Base-by-base conservation (phyloP, 1,284 basidiomycete species). In the Cystobasidium sp. region DNA sequence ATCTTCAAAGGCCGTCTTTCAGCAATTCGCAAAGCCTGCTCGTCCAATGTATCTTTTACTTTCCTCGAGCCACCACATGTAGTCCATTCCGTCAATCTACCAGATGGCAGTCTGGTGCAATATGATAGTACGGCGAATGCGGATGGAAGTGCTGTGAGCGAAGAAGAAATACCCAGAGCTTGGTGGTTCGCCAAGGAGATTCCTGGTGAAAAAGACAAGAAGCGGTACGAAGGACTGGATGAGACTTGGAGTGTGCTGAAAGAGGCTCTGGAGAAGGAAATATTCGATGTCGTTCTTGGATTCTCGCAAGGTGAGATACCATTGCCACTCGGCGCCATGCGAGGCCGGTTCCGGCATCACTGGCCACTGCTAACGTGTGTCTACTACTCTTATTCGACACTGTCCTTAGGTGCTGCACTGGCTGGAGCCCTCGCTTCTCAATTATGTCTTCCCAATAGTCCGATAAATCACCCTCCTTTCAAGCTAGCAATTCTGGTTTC, bases 151-250 rank as follows among this genome's bases (percentile, higher is more conserved):
- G n/a, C 16, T 16, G n/a, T n/a, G 20, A 59, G 58, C 62, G 63
- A 73, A 59, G 70, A 65, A 55, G 68, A 70, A 37, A 46, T 8
- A 24, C 70, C 70, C 4, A 41, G 63, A 66, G 70, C 70, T 46
- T 73, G 70, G 70, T 73, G 62, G 62, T 73, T 73, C 20, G 70
- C 70, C 6, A 73, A 66, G 58, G 70, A 73, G 8, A 51, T 64
- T 14, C 31, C 47, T 22, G 63, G 70, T 16, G 43, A 62, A 31
- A 47, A 22, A 18, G 63, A 61, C 9, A 63, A 51, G 22, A 73
- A 66, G 24, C 18, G 53, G 16, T 73, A 73, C 62, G 70, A 73
- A 37, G 70, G 70, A 3, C 41, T 65, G 9, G 63, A 73, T 12
- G 70, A 73, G 31, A 73, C 70, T 20, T 73, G 70, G 70, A 53